phyloP scores from a whole-genome alignment of 73 alveolate species.

The Paramecium caudatum region DNA sequence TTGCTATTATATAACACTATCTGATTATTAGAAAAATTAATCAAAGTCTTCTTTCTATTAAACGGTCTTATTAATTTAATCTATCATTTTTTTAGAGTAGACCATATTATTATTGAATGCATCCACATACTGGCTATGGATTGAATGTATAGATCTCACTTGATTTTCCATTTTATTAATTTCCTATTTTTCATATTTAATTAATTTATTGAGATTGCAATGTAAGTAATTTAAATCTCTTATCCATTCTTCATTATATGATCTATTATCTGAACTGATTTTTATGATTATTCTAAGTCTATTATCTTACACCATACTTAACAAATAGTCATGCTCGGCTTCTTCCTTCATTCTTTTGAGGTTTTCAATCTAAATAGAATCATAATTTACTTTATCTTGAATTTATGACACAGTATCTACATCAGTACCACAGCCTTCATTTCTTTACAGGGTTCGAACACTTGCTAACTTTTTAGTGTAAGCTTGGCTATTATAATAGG shows the following conservation, averaged over 20 bases:
- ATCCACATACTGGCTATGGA: constrained; percentile 60
- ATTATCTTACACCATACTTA: constrained; percentile 79
- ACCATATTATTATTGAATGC: constrained; percentile 78
- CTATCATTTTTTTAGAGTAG: constrained; percentile 75
- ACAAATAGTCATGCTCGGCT: constrained; percentile 73
- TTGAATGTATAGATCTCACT: constrained; percentile 43
- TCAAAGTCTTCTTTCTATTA: constrained; percentile 77
- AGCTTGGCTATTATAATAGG: neutral
- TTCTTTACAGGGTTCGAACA: constrained; percentile 45
- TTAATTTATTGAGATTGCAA: constrained; percentile 78
- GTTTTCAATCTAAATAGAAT: neutral
- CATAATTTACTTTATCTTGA: constrained; percentile 46
- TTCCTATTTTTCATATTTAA: constrained; percentile 77
- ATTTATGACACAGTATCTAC: constrained; percentile 57
- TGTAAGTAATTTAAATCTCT: constrained; percentile 77
- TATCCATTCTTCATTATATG: constrained; percentile 85
- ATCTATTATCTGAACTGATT: constrained; percentile 81
- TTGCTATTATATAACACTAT: neutral
- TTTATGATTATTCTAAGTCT: constrained; percentile 77
- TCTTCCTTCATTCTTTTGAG: neutral
- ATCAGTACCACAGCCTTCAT: constrained; percentile 63
- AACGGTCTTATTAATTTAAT: constrained; percentile 69
- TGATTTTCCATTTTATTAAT: constrained; percentile 68
- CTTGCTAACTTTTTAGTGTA: constrained; percentile 55
- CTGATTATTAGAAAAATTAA: constrained; percentile 48